Evolutionary conservation across 139 green algal genomes (phyloP), one percentile per base, ranked within the genome.

Genomic region (Bryopsis sp.): DNA sequence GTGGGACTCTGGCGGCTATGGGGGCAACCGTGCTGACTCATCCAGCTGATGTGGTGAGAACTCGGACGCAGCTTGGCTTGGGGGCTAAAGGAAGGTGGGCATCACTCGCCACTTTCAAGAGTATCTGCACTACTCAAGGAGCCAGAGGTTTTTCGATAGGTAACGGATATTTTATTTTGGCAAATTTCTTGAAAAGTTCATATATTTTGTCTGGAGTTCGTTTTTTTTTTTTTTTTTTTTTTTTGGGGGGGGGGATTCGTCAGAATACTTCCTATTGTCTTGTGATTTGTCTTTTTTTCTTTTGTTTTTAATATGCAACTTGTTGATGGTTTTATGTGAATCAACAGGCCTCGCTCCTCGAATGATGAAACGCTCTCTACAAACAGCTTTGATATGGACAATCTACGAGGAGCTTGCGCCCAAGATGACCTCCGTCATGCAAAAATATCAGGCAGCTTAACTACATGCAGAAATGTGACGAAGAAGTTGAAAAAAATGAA

Each of bases 381-480:
- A 96, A 80, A 95, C 90, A 6, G 88, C 87, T 0, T 71, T 96
- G 39, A 83, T 96, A 38, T 96, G 89, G 89, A 93, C 88, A 24
- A 66, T 95, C 29, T 95, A 94, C 61, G 89, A 95, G 68, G 87
- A 94, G 69, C 74, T 95, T 43, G 47, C 85, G 57, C 85, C 85
- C 0, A 59, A 78, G n/a, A 48, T 86, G 43, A n/a, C n/a, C n/a
- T n/a, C n/a, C n/a, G n/a, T n/a, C n/a, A n/a, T n/a, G n/a, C n/a
- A n/a, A n/a, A n/a, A n/a, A n/a, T n/a, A n/a, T n/a, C n/a, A n/a
- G n/a, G n/a, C n/a, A n/a, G n/a, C n/a, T n/a, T n/a, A n/a, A n/a
- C n/a, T n/a, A n/a, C n/a, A n/a, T n/a, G n/a, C n/a, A n/a, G n/a
- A n/a, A n/a, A n/a, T n/a, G n/a, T n/a, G n/a, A n/a, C n/a, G n/a